Percentiles rank a stretch among this genome's conserved stretches.
phyloP scores from a whole-genome alignment of 2,329 filamentous ascomycete genomes.

The Alternaria alternata region DNA sequence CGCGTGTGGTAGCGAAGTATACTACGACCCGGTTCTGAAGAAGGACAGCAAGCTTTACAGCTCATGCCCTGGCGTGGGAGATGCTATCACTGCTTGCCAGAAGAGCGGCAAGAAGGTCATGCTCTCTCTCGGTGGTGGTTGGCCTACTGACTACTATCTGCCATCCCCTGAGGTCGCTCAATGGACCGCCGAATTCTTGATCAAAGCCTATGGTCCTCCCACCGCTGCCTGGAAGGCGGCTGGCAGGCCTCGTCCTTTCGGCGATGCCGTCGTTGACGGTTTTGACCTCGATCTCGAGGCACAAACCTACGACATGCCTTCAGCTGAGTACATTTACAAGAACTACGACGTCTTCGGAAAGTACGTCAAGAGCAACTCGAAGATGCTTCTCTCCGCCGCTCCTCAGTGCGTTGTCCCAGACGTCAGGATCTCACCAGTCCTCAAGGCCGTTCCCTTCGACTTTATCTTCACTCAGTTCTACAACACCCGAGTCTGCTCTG shows the following conservation, averaged over 20 bases:
- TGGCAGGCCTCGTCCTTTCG: slow-evolving; percentile 57
- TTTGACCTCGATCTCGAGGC: slow-evolving; percentile 62
- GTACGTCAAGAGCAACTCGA: slow-evolving; percentile 52
- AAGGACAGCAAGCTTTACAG: slow-evolving; percentile 4
- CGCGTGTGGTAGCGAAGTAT: slow-evolving; percentile 52
- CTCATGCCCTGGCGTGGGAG: slow-evolving; percentile 43
- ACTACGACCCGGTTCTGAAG: slow-evolving; percentile 44
- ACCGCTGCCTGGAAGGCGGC: slow-evolving; percentile 38
- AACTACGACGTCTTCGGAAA: slow-evolving; percentile 60
- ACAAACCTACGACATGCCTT: slow-evolving; percentile 27
- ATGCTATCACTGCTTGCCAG: slow-evolving; percentile 44
- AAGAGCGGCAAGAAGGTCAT: slow-evolving; percentile 48
- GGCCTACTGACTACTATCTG: slow-evolving; percentile 54
- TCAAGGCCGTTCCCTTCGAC: slow-evolving; percentile 58
- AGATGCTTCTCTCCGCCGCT: slow-evolving; percentile 61
- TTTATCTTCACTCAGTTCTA: slow-evolving; percentile 66
- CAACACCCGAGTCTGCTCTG: slow-evolving; percentile 62
- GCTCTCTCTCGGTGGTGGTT: slow-evolving; percentile 59
- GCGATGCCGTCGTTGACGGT: slow-evolving; percentile 57
- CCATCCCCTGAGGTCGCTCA: slow-evolving; percentile 50
- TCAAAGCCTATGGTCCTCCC: slow-evolving; percentile 60
- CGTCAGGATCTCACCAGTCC: slow-evolving; percentile 54
- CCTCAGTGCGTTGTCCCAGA: slow-evolving; percentile 63
- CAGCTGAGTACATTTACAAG: slow-evolving; percentile 37
- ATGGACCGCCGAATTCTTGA: slow-evolving; percentile 61